Evolutionary conservation across 768 basidiomycete genomes (phyloP), one percentile per base, ranked within the genome.

Genomic region (Sporobolomyces roseus): DNA sequence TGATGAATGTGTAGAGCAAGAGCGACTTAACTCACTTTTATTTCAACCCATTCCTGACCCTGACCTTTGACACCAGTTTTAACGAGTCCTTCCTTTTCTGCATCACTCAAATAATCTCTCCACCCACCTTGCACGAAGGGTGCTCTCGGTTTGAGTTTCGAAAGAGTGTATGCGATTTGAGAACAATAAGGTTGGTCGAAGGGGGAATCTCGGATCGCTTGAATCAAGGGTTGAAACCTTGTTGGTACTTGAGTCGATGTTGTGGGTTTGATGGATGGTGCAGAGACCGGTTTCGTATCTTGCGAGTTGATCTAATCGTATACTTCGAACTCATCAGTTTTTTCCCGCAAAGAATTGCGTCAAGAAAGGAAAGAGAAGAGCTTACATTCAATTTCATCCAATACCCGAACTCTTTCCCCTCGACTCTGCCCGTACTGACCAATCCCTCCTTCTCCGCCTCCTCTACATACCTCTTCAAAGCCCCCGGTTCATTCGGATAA

Each of bases 311-410:
- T 9, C 38, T 41, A 41, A 41, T n/a, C 17, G 38, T 9, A 17
- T 41, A 41, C 38, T 41, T 41, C 17, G 56, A 19, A 29, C 29
- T 8, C 30, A 48, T n/a, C 38, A 43, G 25, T 9, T 36, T 41
- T 41, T 41, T 9, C 10, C 38, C 17, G 17, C 17, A 41, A 41
- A 9, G 38, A 17, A 41, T 41, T 41, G 38, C 38, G 38, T 9
- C 38, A 41, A 19, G 32, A 33, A 16, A 49, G 9, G 35, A 10
- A 38, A 23, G n/a, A 38, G 17, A 41, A 41, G n/a, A 17, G 27
- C 50, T 51, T 38, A 54, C 51, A 32, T 51, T 63, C 17, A 63
- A n/a, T 12, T 21, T 30, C 17, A 63, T 45, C 62, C 62, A 63
- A 32, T 54, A 25, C 1, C 1, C 5, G 17, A 19, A n/a, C 19